Conservation (phyloP, 176 grass and related monocot genomes). For the Puccinellia tenuiflora region DNA sequence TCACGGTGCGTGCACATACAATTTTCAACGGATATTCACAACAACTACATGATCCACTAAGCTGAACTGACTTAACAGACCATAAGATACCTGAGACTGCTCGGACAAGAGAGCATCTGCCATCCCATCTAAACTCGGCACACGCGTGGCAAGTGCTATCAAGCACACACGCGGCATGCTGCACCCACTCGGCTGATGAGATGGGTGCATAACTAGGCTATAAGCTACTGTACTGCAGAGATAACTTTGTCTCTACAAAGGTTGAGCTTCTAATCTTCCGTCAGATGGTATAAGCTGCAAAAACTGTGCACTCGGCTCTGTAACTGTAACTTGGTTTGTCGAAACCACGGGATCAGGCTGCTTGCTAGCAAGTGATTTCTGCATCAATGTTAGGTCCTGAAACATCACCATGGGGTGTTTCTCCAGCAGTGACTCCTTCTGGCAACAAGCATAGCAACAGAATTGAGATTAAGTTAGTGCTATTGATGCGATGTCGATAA, state of each 20-base stretch:
- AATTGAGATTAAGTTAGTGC: not conserved
- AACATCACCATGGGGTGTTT: constrained; percentile 41
- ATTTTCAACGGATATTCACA: not conserved
- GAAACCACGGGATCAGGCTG: not conserved
- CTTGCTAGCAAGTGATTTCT: constrained; percentile 40
- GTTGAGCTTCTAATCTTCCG: not conserved
- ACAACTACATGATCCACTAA: not conserved
- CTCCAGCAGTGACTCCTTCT: constrained; percentile 34
- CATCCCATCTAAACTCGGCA: constrained; percentile 4
- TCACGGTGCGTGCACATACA: not conserved
- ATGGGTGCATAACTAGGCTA: not conserved
- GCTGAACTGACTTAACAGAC: not conserved
- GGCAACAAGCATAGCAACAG: constrained; percentile 15
- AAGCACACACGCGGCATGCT: not conserved
- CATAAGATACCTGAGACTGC: not conserved
- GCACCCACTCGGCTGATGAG: not conserved
- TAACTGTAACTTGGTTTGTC: not conserved
- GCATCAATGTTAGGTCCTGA: constrained; percentile 31
- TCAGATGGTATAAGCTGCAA: not conserved
- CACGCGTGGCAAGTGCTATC: not conserved
- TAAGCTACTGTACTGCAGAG: not conserved
- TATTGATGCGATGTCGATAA: too few relatives aligned
- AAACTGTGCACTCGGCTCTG: not conserved
- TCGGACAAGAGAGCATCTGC: not conserved
- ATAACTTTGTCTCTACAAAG: not conserved